Base-by-base conservation (phyloP, 2,329 filamentous ascomycete species). In the Aspergillus bombycis region DNA sequence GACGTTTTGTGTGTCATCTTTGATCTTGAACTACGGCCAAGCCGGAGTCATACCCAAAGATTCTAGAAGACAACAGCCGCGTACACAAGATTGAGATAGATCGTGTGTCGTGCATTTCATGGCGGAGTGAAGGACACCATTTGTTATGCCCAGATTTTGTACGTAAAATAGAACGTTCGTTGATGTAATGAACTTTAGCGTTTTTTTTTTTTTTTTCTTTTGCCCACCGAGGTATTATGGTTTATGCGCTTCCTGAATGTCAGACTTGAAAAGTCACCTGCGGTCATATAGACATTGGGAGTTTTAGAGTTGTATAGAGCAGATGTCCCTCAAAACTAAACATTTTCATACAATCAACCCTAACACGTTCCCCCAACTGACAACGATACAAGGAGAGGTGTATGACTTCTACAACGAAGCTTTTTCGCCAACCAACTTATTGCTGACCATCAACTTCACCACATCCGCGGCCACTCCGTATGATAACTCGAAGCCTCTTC, bases 401-500 rank as follows among this genome's bases (percentile, higher is more conserved):
- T 7, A 41, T n/a, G 38, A 41, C n/a, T 14, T 23, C 28, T 52
- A 75, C 54, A 75, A 62, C 50, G 54, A 67, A 10, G 72, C 67
- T 57, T 70, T 74, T 8, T 66, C 65, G 23, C 30, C 58, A 50
- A 73, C 48, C 34, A 75, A 21, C 12, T 67, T 70, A 48, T 67
- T 62, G 32, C 70, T 64, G 30, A 69, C 53, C 63, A 84, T 77
- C 66, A 85, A 69, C 23, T 71, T 69, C 3, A 76, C 73, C 11
- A 86, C 83, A 57, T 82, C 83, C 54, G 80, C 80, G 0, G 86
- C 86, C 7, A 88, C 80, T 0, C 86, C 86, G 84, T 86, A 87
- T 19, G 85, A 87, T 9, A 88, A 67, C 74, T 89, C 87, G 67
- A 82, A 88, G 0, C 87, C 87, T n/a, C 87, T 79, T 4, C 87